Evolutionary conservation across 2,329 filamentous ascomycete species (phyloP).

Genomic region (Boeremia exigua): DNA sequence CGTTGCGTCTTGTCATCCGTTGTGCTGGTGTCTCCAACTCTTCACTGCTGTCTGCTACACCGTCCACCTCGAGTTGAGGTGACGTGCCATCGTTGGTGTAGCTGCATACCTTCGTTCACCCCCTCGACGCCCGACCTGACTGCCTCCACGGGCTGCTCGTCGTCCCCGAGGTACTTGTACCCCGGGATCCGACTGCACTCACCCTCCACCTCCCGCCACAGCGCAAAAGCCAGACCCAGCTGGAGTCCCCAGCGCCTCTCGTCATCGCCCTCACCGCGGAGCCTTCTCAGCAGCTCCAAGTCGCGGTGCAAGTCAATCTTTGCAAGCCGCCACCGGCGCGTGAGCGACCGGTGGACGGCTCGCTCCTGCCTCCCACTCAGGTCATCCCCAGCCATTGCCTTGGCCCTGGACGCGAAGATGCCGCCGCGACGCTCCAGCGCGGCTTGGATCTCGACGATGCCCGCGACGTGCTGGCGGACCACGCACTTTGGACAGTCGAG

Average conservation of each 20-base stretch:
- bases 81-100: too few relatives aligned
- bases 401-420: constrained; percentile 18
- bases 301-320: constrained; percentile 11
- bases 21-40: too few relatives aligned
- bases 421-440: constrained; percentile 12
- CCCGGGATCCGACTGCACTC: constrained; percentile 13
- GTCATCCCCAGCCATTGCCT: not conserved
- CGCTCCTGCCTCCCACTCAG: not conserved
- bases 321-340: not conserved
- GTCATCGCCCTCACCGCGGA: not conserved
- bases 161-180: not conserved
- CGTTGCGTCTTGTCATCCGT: too few relatives aligned
- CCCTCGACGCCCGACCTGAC: not conserved
- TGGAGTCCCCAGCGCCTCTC: not conserved
- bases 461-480: too few relatives aligned
- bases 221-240: constrained; percentile 3
- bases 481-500: too few relatives aligned
- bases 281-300: constrained; percentile 11
- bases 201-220: constrained; percentile 11
- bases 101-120: not conserved
- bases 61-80: too few relatives aligned
- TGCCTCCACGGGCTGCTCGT: not conserved
- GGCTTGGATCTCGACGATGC: too few relatives aligned
- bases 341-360: not conserved
- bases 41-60: too few relatives aligned